These are phyloP conservation scores for Colletotrichum sp. DNA, from an alignment of 2,329 filamentous ascomycete species.

Conservation along the genomic window DNA sequence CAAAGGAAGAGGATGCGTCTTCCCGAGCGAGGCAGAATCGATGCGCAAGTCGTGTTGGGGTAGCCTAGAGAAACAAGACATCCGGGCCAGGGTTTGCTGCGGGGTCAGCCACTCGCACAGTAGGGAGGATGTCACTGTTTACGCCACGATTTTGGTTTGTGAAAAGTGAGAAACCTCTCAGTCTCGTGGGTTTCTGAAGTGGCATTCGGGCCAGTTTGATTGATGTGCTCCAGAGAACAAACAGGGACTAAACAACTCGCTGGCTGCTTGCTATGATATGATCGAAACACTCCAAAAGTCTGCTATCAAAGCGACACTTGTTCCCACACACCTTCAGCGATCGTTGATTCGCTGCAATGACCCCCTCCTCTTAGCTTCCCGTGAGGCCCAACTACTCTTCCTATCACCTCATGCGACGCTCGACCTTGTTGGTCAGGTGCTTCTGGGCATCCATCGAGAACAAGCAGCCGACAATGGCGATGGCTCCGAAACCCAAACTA, in stretches of 20 bases:
- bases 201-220: neutral
- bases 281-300: neutral
- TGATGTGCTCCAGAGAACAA: neutral
- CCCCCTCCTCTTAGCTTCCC: too few species aligned
- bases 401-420: conserved; percentile 34
- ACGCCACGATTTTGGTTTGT: neutral
- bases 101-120: neutral
- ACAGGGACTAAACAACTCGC: neutral
- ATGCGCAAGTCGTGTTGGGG: neutral
- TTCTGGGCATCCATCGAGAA: conserved; percentile 39
- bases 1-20: neutral
- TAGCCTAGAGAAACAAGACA: neutral
- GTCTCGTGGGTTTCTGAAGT: neutral
- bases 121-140: neutral
- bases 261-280: neutral
- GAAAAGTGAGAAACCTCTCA: neutral
- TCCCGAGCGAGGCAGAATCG: neutral
- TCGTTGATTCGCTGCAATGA: neutral
- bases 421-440: conserved; percentile 37
- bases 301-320: neutral
- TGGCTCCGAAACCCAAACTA: conserved; percentile 40
- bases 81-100: neutral
- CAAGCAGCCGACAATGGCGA: conserved; percentile 39
- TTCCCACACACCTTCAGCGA: neutral
- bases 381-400: neutral